phyloP scores from a whole-genome alignment of 2,329 filamentous ascomycete species.

The Ustulina deusta region DNA sequence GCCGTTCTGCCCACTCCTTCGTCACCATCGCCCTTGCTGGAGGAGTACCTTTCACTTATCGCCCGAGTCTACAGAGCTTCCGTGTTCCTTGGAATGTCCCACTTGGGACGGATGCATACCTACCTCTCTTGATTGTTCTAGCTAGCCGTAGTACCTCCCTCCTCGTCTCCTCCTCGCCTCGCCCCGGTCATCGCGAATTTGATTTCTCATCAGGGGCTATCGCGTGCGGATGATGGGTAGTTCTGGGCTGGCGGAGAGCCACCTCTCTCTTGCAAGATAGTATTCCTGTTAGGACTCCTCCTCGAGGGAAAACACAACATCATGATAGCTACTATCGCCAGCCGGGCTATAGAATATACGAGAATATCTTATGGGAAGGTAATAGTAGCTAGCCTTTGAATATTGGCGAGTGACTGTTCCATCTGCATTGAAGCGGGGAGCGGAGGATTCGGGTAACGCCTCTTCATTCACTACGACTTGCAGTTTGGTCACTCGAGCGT shows the following conservation, averaged over 20 bases:
- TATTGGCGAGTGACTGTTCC: conserved; percentile 31
- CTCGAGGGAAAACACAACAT: neutral
- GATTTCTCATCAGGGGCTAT: conserved; percentile 18
- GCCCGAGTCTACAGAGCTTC: neutral
- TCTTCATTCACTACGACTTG: conserved; percentile 39
- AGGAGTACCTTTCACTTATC: neutral
- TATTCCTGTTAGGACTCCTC: neutral
- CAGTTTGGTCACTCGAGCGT: conserved; percentile 42
- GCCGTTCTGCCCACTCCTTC: conserved; percentile 10
- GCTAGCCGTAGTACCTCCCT: neutral
- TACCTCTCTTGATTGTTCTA: conserved; percentile 19
- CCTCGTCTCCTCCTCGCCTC: conserved; percentile 13
- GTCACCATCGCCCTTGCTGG: conserved; percentile 9
- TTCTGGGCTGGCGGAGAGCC: neutral
- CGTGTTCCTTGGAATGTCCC: conserved; percentile 21
- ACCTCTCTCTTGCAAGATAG: neutral
- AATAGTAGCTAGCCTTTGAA: conserved; percentile 24
- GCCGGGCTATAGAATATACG: neutral
- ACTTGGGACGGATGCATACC: conserved; percentile 26
- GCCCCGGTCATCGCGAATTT: conserved; percentile 21
- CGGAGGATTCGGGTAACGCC: conserved; percentile 39
- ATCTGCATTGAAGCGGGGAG: conserved; percentile 43
- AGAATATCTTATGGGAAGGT: conserved; percentile 4
- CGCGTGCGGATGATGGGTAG: neutral
- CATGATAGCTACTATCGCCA: neutral